Evolutionary conservation across 345 rosid genomes (phyloP).

Genomic region (Xanthoceras sorbifolium): DNA sequence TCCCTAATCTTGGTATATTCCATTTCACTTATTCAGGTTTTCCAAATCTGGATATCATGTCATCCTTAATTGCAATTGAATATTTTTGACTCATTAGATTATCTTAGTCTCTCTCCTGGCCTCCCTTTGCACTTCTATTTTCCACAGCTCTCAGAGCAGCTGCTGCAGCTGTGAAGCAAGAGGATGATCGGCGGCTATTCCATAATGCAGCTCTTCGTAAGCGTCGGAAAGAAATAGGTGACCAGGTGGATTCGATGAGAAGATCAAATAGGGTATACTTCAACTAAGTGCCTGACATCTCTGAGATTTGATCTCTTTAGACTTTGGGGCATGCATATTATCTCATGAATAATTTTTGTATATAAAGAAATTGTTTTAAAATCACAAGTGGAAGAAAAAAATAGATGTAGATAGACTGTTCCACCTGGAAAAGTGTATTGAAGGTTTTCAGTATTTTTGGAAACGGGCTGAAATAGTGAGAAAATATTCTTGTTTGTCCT

Average conservation of each 20-base stretch:
- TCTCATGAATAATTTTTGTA: neutral
- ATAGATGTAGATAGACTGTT: neutral
- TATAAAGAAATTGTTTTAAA: neutral
- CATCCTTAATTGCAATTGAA: conserved; percentile 7
- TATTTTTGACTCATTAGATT: neutral
- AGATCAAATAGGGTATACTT: conserved; percentile 52
- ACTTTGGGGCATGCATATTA: conserved; percentile 1
- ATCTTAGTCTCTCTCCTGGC: neutral
- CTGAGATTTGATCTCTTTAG: neutral
- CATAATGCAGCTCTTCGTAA: conserved; percentile 90
- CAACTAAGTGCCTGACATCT: conserved; percentile 11
- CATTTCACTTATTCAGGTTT: conserved; percentile 12
- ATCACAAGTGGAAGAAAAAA: conserved; percentile 4
- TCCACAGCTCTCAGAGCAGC: conserved; percentile 93
- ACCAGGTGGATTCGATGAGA: conserved; percentile 68
- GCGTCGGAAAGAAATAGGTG: conserved; percentile 91
- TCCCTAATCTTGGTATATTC: conserved; percentile 82
- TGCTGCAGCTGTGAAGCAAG: conserved; percentile 83
- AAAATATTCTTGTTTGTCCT: neutral
- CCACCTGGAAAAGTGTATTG: neutral
- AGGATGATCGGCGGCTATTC: conserved; percentile 88
- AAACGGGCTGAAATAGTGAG: neutral
- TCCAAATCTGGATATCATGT: conserved; percentile 7
- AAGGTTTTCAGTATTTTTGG: neutral
- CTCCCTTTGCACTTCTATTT: conserved; percentile 17